Evolutionary conservation across 140 eudicot genomes (phyloP).

Genomic region (Ambrosia hybrid): DNA sequence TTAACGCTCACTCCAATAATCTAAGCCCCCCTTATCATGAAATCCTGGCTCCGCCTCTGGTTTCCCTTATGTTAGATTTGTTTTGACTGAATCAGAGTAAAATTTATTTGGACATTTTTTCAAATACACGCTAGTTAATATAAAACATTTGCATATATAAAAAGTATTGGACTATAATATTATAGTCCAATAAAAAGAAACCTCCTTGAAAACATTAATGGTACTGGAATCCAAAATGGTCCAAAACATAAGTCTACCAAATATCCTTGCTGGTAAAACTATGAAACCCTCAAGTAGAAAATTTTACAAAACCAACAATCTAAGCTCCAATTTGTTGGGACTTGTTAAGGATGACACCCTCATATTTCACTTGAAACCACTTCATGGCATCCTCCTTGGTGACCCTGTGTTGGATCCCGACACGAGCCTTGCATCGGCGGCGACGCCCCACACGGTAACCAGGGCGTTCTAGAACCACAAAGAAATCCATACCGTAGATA

Average conservation of each 20-base stretch:
- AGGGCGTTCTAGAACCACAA: slow-evolving; percentile 3
- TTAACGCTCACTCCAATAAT: no score
- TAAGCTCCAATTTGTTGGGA: neutral
- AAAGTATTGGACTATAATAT: no score
- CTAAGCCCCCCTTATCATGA: no score
- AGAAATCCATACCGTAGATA: neutral
- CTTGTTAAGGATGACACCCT: neutral
- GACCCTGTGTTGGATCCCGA: neutral
- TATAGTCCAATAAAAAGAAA: no score
- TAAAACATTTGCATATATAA: neutral
- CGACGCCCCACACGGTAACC: neutral
- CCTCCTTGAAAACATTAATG: neutral
- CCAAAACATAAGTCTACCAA: neutral
- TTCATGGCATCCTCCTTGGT: neutral
- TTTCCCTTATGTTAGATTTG: neutral
- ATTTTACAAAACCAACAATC: neutral
- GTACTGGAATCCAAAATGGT: neutral
- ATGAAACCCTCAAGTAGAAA: neutral
- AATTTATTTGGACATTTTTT: no score
- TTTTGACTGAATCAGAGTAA: neutral
- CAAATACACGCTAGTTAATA: neutral
- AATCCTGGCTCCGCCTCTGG: no score
- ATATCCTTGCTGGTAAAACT: neutral
- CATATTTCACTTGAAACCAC: neutral
- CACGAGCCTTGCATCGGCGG: neutral